phyloP scores from a whole-genome alignment of 2,329 filamentous ascomycete genomes.

The Monilinia vaccinii-corymbosi region DNA sequence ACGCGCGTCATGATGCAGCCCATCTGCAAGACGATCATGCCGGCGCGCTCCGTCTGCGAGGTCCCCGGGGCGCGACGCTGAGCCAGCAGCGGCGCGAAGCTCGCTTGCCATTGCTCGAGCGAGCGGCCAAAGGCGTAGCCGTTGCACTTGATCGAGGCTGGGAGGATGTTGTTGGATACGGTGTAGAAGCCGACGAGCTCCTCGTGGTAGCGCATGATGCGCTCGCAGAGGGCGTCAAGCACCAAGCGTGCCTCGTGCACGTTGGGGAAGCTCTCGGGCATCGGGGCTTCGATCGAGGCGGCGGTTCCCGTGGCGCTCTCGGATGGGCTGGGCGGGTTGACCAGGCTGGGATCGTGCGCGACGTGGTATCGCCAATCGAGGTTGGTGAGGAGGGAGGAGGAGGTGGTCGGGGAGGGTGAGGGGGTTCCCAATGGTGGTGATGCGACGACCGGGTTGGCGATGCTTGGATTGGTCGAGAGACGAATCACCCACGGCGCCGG shows the following conservation, averaged over 20 bases:
- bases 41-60: slow-evolving; percentile 45
- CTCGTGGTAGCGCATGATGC: slow-evolving; percentile 50
- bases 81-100: slow-evolving; percentile 46
- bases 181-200: slow-evolving; percentile 39
- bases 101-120: slow-evolving; percentile 45
- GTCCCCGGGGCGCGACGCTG: slow-evolving; percentile 38
- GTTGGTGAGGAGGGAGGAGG: neutral
- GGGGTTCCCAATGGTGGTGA: neutral
- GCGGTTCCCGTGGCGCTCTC: slow-evolving; percentile 26
- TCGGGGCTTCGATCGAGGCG: slow-evolving; percentile 15
- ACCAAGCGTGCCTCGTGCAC: slow-evolving; percentile 46
- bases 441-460: slow-evolving; percentile 23
- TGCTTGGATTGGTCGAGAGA: slow-evolving; percentile 32
- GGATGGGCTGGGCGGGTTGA: slow-evolving; percentile 34
- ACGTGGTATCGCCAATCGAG: neutral
- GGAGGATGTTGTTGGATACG: slow-evolving; percentile 39
- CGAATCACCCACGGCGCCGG: slow-evolving; percentile 52
- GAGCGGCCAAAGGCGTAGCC: slow-evolving; percentile 38
- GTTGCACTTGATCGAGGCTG: slow-evolving; percentile 18
- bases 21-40: slow-evolving; percentile 54
- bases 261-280: slow-evolving; percentile 35
- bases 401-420: neutral
- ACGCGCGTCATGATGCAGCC: slow-evolving; percentile 48
- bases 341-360: neutral
- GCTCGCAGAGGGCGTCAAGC: slow-evolving; percentile 48